phyloP scores from a whole-genome alignment of 805 yeast genomes.

The Candida adriatica region DNA sequence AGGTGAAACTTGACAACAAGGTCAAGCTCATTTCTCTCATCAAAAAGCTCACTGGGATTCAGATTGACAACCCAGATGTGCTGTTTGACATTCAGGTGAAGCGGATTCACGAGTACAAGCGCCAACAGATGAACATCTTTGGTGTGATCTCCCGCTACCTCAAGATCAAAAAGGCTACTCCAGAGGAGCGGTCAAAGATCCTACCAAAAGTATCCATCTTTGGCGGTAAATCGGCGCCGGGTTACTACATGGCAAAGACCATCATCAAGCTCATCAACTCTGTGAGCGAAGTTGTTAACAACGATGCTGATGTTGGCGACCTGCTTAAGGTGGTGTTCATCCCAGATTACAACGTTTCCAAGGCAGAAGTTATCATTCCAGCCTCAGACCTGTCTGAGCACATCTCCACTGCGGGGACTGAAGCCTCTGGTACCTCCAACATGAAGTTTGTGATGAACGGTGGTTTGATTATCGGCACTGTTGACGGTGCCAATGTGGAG shows the following conservation, averaged over 20 bases:
- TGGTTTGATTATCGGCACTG: slow-evolving; percentile 91
- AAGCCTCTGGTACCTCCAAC: slow-evolving; percentile 93
- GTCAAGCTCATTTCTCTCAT: slow-evolving; percentile 57
- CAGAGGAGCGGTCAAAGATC: slow-evolving; percentile 50
- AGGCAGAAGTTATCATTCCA: slow-evolving; percentile 86
- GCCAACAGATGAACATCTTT: slow-evolving; percentile 89
- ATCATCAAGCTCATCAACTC: slow-evolving; percentile 80
- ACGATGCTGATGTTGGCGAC: slow-evolving; percentile 66
- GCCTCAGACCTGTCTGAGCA: slow-evolving; percentile 90
- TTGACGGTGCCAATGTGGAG: slow-evolving; percentile 95
- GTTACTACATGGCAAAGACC: slow-evolving; percentile 90
- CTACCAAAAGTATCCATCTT: slow-evolving; percentile 74
- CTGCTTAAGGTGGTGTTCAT: slow-evolving; percentile 80
- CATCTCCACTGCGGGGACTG: slow-evolving; percentile 95
- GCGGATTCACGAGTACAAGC: slow-evolving; percentile 92
- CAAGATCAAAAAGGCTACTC: slow-evolving; percentile 60
- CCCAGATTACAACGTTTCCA: slow-evolving; percentile 90
- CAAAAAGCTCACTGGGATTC: slow-evolving; percentile 48
- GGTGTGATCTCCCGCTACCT: slow-evolving; percentile 83
- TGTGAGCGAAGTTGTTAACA: slow-evolving; percentile 75
- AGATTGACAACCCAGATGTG: slow-evolving; percentile 60
- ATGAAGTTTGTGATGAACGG: slow-evolving; percentile 95
- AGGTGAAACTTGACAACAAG: slow-evolving; percentile 66
- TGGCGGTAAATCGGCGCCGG: slow-evolving; percentile 98
- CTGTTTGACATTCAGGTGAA: slow-evolving; percentile 90